phyloP scores from a whole-genome alignment of 345 rosid genomes.

The Populus nigra region DNA sequence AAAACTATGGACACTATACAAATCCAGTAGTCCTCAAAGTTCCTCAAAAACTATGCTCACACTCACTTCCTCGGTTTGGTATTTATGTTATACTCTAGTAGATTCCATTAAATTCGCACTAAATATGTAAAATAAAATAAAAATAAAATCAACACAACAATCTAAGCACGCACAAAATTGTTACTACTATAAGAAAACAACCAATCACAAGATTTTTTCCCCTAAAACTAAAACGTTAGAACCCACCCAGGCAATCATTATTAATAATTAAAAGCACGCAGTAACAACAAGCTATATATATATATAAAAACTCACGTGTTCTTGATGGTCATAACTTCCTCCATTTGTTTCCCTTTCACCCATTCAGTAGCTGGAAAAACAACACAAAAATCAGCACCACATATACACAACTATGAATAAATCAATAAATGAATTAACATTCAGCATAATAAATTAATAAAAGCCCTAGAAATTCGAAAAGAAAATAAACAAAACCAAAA shows the following conservation, averaged over 20 bases:
- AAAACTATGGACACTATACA: not conserved
- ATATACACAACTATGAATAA: not conserved
- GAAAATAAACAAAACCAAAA: not conserved
- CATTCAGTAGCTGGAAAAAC: constrained; percentile 78
- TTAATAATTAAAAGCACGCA: not conserved
- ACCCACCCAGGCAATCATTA: too few relatives aligned
- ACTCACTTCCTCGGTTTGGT: not conserved
- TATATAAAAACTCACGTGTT: constrained; percentile 65
- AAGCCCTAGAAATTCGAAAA: too few relatives aligned
- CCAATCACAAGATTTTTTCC: too few relatives aligned
- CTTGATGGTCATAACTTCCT: constrained; percentile 81
- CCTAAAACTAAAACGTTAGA: too few relatives aligned
- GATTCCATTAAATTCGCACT: not conserved
- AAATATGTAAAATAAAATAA: not conserved
- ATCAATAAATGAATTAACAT: not conserved
- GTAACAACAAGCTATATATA: not conserved
- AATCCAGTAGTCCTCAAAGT: not conserved
- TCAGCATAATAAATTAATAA: too few relatives aligned
- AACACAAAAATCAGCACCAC: constrained; percentile 3
- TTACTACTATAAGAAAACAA: not conserved
- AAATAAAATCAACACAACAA: not conserved
- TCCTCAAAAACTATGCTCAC: not conserved
- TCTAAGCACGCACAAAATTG: not conserved
- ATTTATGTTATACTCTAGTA: not conserved
- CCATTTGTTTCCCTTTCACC: constrained; percentile 96